Base-by-base conservation (phyloP, 805 yeast genomes). In the Candida fluviatilis region DNA sequence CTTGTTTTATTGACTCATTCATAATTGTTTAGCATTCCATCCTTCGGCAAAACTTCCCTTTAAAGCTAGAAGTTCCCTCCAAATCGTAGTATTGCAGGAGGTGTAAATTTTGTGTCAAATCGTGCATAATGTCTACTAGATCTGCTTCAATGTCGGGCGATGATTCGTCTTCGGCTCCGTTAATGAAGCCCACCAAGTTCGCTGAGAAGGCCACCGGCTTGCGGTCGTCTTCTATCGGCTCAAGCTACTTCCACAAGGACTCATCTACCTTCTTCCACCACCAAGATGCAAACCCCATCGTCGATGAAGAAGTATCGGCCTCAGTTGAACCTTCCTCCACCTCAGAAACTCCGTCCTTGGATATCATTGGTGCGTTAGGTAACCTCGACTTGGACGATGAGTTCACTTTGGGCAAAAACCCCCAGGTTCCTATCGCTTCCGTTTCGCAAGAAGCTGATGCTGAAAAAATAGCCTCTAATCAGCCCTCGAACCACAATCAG, bases 341-440 rank as follows among this genome's bases (percentile, higher is more conserved):
- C 10, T 19, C 46, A n/a, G 37, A 21, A 18, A 5, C 32, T 26
- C 37, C 40, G 21, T 21, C 49, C 14, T 56, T 67, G 50, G 78
- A 73, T 43, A 64, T 74, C 31, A 74, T 69, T 18, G 73, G 74
- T 12, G 77, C 77, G 15, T 54, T 74, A 30, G 69, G 67, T 34
- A 66, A 68, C 29, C 57, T 75, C 33, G 66, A 71, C 50, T 58
- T 75, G 39, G 76, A 64, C 36, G 70, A 59, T n/a, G 68, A 71
- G 24, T 48, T 58, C 41, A 51, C 51, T 11, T 36, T 38, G 18
- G n/a, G n/a, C 23, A 33, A 16, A 13, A 24, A 26, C 4, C 12
- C 24, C 4, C 11, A 12, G 5, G 25, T 12, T 18, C 30, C 24
- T 7, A 7, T 4, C 7, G 23, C 16, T 25, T 4, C 15, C 4